phyloP scores from a whole-genome alignment of 2,329 filamentous ascomycete species.

The Aspergillus sp. region DNA sequence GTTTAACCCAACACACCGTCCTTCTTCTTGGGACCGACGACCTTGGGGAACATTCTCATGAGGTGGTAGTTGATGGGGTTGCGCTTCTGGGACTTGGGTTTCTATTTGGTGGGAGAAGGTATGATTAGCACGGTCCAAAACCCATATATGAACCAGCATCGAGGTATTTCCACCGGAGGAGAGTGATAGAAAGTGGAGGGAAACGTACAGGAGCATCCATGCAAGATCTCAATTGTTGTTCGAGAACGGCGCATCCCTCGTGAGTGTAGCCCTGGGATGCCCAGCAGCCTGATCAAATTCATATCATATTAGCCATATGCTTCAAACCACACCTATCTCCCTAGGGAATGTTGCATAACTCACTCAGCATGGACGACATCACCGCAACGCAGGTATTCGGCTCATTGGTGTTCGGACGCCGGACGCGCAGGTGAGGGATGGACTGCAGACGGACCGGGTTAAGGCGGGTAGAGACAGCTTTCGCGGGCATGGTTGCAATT shows the following conservation, averaged over 20 bases:
- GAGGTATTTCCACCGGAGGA: too few relatives aligned
- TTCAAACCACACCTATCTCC: background rate
- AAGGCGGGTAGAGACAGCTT: conserved; percentile 46
- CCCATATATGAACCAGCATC: too few relatives aligned
- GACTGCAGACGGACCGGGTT: conserved; percentile 51
- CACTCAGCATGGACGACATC: conserved; percentile 69
- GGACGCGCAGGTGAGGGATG: conserved; percentile 60
- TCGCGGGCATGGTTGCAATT: conserved; percentile 43
- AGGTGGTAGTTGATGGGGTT: conserved; percentile 92
- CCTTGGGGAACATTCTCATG: conserved; percentile 70
- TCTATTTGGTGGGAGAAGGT: conserved; percentile 44
- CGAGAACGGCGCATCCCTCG: conserved; percentile 61
- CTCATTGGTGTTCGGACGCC: conserved; percentile 63
- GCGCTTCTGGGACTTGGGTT: conserved; percentile 60
- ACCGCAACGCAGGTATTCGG: conserved; percentile 65
- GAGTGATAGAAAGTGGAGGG: too few relatives aligned
- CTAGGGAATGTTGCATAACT: conserved; percentile 21
- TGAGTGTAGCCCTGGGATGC: conserved; percentile 49
- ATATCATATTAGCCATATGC: too few relatives aligned
- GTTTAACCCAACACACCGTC: conserved; percentile 47
- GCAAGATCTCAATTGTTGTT: conserved; percentile 63
- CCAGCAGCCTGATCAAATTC: conserved; percentile 44
- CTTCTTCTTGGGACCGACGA: conserved; percentile 71
- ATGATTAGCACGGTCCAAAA: background rate
- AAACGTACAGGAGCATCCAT: conserved; percentile 77